These are phyloP conservation scores for Rhododendron henanense DNA, from an alignment of 148 eudicot species.

Conservation along the genomic window DNA sequence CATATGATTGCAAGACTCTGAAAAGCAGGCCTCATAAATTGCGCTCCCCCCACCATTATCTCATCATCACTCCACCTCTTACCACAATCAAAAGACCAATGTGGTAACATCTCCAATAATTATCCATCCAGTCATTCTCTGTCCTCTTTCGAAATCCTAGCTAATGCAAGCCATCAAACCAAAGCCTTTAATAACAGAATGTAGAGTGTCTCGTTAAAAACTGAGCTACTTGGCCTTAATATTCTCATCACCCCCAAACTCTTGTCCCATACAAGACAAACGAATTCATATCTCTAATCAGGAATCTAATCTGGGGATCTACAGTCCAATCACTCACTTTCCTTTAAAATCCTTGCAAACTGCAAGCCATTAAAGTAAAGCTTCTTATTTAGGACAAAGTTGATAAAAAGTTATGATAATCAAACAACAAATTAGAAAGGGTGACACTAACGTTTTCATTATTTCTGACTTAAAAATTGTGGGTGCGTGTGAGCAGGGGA, in stretches of 20 bases:
- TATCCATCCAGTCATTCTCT: background rate
- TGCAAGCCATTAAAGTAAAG: background rate
- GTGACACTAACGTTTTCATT: background rate
- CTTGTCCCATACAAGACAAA: background rate
- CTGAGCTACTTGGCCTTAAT: background rate
- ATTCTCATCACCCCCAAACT: background rate
- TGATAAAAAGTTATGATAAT: background rate
- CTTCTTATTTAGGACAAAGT: background rate
- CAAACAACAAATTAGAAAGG: background rate
- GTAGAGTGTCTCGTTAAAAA: background rate
- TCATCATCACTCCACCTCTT: background rate
- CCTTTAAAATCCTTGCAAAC: background rate
- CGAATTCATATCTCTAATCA: background rate
- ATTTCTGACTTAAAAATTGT: background rate
- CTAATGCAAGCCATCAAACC: background rate
- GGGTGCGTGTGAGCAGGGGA: background rate
- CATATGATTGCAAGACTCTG: background rate
- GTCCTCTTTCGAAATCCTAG: slow-evolving; percentile 2
- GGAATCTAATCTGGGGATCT: background rate
- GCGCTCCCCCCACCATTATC: background rate
- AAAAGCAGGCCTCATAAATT: background rate
- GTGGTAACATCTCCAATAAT: background rate
- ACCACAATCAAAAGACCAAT: background rate
- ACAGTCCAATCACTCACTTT: background rate
- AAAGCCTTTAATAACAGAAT: background rate